Percentiles rank a stretch among this genome's conserved stretches.
Conservation (phyloP, 208 protist species). For the Trichomonas gallinae region DNA sequence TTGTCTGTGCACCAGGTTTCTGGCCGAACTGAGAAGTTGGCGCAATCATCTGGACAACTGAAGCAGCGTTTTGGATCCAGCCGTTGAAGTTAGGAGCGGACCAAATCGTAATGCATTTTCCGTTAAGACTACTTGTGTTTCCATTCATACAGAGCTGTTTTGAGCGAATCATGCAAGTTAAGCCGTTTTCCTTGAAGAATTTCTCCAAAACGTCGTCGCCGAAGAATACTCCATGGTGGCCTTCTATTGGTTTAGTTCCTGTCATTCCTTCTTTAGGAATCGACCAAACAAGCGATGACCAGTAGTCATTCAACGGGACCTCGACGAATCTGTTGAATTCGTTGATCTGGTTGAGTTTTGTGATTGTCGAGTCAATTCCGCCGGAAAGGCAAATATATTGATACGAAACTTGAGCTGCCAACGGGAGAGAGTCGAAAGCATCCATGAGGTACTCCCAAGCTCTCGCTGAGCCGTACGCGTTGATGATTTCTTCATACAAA, state of each 20-base stretch:
- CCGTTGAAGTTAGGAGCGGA: conserved; percentile 59
- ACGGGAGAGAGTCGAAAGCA: neutral
- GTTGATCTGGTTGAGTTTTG: neutral
- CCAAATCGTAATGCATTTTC: conserved; percentile 66
- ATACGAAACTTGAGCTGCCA: neutral
- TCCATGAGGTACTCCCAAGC: conserved; percentile 6
- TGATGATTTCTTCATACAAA: conserved; percentile 5
- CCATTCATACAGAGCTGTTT: conserved; percentile 69
- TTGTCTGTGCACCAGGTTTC: neutral
- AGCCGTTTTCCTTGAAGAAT: conserved; percentile 57
- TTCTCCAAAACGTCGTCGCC: conserved; percentile 46
- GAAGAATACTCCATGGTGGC: conserved; percentile 59
- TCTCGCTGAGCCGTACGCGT: neutral
- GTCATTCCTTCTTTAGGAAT: neutral
- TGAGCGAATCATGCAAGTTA: conserved; percentile 61
- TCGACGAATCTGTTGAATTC: conserved; percentile 9
- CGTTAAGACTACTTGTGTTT: conserved; percentile 66
- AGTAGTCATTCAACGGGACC: neutral
- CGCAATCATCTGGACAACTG: neutral
- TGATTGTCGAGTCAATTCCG: neutral
- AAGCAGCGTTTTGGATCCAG: conserved; percentile 19
- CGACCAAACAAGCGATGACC: conserved; percentile 4
- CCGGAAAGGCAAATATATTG: conserved; percentile 13
- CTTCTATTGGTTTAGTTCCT: neutral
- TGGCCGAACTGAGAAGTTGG: conserved; percentile 6